These are phyloP conservation scores for Lantana camara DNA, from an alignment of 257 asterid genomes.

Conservation along the genomic window DNA sequence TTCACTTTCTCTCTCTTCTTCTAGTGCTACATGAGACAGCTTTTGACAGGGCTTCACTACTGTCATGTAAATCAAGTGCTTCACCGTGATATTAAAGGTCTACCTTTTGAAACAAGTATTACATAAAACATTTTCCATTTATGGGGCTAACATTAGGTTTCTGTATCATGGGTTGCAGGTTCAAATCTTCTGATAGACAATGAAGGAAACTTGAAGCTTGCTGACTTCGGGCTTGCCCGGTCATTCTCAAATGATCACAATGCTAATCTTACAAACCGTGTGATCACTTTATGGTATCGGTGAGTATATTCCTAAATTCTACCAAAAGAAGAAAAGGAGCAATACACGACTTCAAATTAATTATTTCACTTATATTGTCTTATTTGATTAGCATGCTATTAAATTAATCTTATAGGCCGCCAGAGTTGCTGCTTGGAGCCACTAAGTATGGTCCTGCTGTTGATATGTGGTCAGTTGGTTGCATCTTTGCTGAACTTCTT, in stretches of 20 bases:
- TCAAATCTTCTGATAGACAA: constrained; percentile 86
- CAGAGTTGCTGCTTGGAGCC: constrained; percentile 86
- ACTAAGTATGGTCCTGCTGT: constrained; percentile 93
- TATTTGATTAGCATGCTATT: constrained; percentile 18
- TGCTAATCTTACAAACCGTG: constrained; percentile 90
- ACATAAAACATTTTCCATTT: constrained; percentile 20
- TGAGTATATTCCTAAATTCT: no score
- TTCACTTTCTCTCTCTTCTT: constrained; percentile 44
- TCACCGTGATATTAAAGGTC: constrained; percentile 94
- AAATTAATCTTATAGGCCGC: constrained; percentile 58
- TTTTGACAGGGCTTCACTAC: constrained; percentile 93
- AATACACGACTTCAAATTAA: background rate
- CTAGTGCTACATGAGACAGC: constrained; percentile 91
- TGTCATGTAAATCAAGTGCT: constrained; percentile 94
- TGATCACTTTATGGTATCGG: constrained; percentile 90
- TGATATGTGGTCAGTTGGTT: constrained; percentile 97
- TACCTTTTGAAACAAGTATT: constrained; percentile 23
- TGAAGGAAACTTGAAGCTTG: constrained; percentile 86
- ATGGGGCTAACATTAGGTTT: constrained; percentile 17
- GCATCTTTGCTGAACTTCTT: constrained; percentile 91
- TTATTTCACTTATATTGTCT: background rate
- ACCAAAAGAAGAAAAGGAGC: constrained; percentile 2
- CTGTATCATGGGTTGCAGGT: constrained; percentile 47
- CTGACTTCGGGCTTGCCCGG: constrained; percentile 87
- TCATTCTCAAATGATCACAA: constrained; percentile 78